Evolutionary conservation across 2,329 filamentous ascomycete species (phyloP), one percentile per base, ranked within the genome.

Genomic region (Grosmannia clavigera): DNA sequence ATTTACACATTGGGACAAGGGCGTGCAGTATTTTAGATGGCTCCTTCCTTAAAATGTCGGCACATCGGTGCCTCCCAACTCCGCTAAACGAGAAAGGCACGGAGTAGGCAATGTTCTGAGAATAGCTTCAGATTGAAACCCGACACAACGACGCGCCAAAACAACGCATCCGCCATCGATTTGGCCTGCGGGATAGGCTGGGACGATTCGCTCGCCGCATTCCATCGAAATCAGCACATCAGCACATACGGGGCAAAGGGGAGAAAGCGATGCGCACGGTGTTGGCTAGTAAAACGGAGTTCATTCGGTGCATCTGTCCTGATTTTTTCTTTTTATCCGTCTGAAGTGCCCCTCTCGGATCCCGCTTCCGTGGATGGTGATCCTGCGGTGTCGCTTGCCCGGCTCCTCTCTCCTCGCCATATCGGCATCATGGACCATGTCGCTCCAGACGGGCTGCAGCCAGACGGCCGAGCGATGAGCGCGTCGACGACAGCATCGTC

Each of bases 61-160:
- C 53, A 58, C 52, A 35, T 65, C 64, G 64, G 64, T 55, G 59
- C 22, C 60, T 65, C 12, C 35, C 60, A 60, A 48, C 61, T 61
- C 64, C 62, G 64, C 43, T 54, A 56, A 60, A 58, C 14, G 7
- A 46, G 3, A n/a, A 46, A 46, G 43, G 7, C 16, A 46, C 22
- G 22, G 22, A 22, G 22, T 22, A 22, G 14, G 14, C 43, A 46
- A 46, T 7, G 5, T n/a, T n/a, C 22, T 19, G 43, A 46, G 19
- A 46, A 46, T 16, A 43, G 43, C 43, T 46, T 46, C 43, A 46
- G 43, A 5, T 7, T 46, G 19, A 46, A 46, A n/a, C 43, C 16
- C 43, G 43, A 46, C 43, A 16, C 16, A n/a, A 46, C 16, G 19
- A 46, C 3, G 43, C 14, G 16, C 43, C 43, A 9, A 19, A 46